Evolutionary conservation across 1,284 basidiomycete genomes (phyloP), one percentile per base, ranked within the genome.

Genomic region (Xanthoconium separans): DNA sequence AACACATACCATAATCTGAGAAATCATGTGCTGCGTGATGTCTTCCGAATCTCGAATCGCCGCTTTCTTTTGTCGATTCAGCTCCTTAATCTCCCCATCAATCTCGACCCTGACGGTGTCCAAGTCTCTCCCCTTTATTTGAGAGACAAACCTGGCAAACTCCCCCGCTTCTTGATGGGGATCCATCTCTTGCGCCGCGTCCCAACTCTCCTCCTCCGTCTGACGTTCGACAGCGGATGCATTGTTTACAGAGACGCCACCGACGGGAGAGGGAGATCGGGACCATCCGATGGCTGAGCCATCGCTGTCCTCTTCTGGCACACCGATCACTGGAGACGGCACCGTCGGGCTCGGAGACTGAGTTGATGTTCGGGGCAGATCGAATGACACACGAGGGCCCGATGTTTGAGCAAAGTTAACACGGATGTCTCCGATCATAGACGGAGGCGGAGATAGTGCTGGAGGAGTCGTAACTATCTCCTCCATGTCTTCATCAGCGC

Each of bases 11-110:
- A 98, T 97, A 61, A 99, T 97, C 72, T 99, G 96, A 2, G 85
- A 80, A 44, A 97, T 82, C 95, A 98, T 98, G 60, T 95, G 89
- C 66, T 91, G 87, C 4, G 92, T 96, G 61, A 98, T 85, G 66
- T 98, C 95, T 64, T 98, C 97, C 11, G 95, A 91, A 73, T 96
- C 94, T 37, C 95, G 81, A 81, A 95, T 87, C 16, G 94, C 92
- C 40, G 85, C 86, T 70, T 93, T 95, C 67, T 85, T 84, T 71
- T 96, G 91, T 67, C 85, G 80, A 65, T 94, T 87, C 45, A 99
- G 75, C 4, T 79, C 77, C 54, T 81, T 80, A 55, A 99, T 95
- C 72, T 99, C 97, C 49, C 89, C 87, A 67, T 96, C 93, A 51
- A 98, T 95, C 73, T 99, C 95, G 45, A 79, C 77, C 54, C 89